phyloP scores from a whole-genome alignment of 495 filamentous ascomycete genomes.

The Aspergillus leporis region DNA sequence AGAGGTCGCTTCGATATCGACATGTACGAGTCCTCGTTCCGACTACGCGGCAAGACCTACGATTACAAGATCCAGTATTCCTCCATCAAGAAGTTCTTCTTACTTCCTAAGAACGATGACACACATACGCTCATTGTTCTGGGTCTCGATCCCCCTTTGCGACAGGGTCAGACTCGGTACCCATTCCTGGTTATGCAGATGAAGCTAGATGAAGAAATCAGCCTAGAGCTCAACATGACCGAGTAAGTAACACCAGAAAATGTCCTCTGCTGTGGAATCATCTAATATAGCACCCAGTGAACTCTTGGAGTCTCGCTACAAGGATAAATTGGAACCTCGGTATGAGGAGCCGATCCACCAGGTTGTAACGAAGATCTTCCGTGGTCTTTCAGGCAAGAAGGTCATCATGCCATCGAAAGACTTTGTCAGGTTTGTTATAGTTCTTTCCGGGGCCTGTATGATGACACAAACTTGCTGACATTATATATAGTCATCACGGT shows the following conservation, averaged over 20 bases:
- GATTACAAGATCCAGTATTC: constrained; percentile 99
- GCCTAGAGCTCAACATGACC: constrained; percentile 96
- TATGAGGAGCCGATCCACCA: constrained; percentile 91
- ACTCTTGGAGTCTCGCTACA: constrained; percentile 77
- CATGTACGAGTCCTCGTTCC: constrained; percentile 98
- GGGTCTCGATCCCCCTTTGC: constrained; percentile 91
- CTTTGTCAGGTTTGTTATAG: constrained; percentile 63
- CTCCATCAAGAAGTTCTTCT: constrained; percentile 96
- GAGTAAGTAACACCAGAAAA: constrained; percentile 55
- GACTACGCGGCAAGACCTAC: constrained; percentile 97
- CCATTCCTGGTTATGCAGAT: constrained; percentile 99
- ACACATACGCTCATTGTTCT: constrained; percentile 92
- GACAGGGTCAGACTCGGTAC: constrained; percentile 97
- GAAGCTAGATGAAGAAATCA: constrained; percentile 96
- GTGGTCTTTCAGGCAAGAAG: constrained; percentile 90
- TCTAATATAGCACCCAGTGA: constrained; percentile 42
- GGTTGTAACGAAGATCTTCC: constrained; percentile 92
- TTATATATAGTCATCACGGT: constrained; percentile 68
- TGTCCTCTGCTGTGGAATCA: neutral
- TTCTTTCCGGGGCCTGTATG: neutral
- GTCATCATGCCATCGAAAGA: constrained; percentile 90
- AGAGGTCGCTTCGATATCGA: constrained; percentile 99
- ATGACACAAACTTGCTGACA: constrained; percentile 5
- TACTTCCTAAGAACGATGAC: constrained; percentile 96
- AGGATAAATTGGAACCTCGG: constrained; percentile 78